Conservation (phyloP, 176 grass and related monocot species). For the Musa schizocarpa region DNA sequence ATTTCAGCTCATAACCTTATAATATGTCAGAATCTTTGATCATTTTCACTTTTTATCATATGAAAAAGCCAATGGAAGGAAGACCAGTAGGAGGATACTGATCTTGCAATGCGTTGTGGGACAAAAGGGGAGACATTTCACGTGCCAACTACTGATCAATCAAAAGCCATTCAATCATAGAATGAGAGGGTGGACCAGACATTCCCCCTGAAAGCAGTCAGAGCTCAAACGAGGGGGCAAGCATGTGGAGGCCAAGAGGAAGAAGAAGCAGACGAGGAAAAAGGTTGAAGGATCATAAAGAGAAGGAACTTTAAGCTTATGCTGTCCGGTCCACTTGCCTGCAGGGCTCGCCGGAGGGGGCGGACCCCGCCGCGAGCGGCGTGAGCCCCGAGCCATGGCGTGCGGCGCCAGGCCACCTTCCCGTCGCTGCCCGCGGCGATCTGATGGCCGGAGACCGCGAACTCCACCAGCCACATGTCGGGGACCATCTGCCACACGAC, state of each 20-base stretch:
- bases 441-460: constrained; percentile 67
- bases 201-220: constrained; percentile 2
- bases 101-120: neutral
- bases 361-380: constrained; percentile 70
- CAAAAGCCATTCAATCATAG: neutral
- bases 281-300: neutral
- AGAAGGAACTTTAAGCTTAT: neutral
- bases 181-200: constrained; percentile 8
- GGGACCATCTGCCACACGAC: constrained; percentile 90
- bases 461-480: constrained; percentile 86
- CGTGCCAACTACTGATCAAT: neutral
- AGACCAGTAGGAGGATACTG: too few species aligned
- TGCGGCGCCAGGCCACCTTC: constrained; percentile 81
- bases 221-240: neutral
- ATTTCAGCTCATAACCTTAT: neutral
- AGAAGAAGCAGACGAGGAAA: too few species aligned
- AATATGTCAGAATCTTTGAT: too few species aligned
- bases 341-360: constrained; percentile 78
- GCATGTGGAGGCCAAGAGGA: neutral
- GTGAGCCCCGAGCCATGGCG: constrained; percentile 88
- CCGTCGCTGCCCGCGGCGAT: constrained; percentile 87
- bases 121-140: neutral
- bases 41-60: too few species aligned
- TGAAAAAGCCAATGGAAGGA: too few species aligned
- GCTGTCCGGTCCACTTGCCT: constrained; percentile 39